These are phyloP conservation scores for Puccinia hordei DNA, from an alignment of 1,284 basidiomycete species.

Conservation along the genomic window DNA sequence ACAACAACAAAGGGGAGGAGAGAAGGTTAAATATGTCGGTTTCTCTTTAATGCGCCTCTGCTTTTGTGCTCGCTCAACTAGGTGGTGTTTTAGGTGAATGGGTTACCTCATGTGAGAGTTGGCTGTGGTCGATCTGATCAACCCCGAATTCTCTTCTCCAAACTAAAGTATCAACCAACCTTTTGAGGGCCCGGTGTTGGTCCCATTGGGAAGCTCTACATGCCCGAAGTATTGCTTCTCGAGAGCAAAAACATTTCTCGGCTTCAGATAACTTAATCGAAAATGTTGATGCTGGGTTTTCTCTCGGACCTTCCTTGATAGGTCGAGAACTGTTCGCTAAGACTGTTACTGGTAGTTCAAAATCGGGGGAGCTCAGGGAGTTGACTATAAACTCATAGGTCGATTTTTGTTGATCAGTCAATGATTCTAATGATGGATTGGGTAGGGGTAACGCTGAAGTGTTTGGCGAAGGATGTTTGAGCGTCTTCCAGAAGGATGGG, in stretches of 20 bases:
- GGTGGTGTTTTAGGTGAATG: not conserved
- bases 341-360: constrained; percentile 3
- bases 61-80: no score
- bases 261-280: constrained; percentile 52
- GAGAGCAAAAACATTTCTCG: constrained; percentile 58
- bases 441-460: not conserved
- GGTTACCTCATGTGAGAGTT: constrained; percentile 23
- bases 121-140: constrained; percentile 55
- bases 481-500: not conserved
- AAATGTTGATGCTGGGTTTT: not conserved
- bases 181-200: constrained; percentile 56
- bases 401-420: not conserved
- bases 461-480: not conserved
- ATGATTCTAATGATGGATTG: not conserved
- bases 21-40: no score
- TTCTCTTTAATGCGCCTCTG: no score
- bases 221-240: constrained; percentile 59
- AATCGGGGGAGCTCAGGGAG: constrained; percentile 3
- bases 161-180: constrained; percentile 59
- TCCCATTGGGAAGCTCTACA: constrained; percentile 61
- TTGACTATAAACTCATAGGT: constrained; percentile 1
- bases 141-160: constrained; percentile 61
- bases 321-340: not conserved
- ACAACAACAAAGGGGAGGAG: not conserved
- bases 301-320: not conserved